A percentile compares a stretch with the other conserved stretches of the same genome.
Conservation (phyloP, 2,329 filamentous ascomycete species). For the Coleophoma crateriformis region DNA sequence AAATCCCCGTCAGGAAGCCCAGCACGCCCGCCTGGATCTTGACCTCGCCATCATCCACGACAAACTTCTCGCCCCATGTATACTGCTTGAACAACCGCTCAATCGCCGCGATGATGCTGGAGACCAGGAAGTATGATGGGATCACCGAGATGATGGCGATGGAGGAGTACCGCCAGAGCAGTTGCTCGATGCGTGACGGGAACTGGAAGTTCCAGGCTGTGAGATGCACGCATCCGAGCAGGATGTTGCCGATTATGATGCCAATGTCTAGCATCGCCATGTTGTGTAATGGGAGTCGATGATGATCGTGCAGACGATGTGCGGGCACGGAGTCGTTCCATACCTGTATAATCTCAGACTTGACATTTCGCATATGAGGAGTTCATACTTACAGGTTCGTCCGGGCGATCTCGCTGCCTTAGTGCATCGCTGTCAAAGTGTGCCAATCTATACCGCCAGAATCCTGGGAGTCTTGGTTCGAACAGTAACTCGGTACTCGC, state of each 20-base stretch:
- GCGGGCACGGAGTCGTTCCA: neutral
- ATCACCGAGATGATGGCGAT: neutral
- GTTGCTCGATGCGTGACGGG: slow-evolving; percentile 1
- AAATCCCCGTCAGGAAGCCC: neutral
- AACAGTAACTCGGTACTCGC: neutral
- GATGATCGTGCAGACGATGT: neutral
- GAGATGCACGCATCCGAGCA: slow-evolving; percentile 3
- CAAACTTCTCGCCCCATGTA: neutral
- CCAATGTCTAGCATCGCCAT: neutral
- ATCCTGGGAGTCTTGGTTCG: neutral
- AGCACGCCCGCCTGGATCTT: neutral
- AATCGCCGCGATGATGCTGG: neutral
- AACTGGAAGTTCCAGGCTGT: slow-evolving; percentile 6
- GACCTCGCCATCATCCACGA: neutral
- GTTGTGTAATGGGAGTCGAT: neutral
- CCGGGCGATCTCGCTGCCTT: neutral
- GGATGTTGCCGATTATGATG: neutral
- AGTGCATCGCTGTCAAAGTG: neutral
- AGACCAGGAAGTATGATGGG: neutral
- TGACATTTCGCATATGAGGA: neutral
- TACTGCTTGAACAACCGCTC: neutral
- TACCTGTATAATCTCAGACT: neutral
- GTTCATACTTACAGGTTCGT: neutral
- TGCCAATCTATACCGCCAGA: neutral
- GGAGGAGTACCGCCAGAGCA: slow-evolving; percentile 1